phyloP scores from a whole-genome alignment of 306 rosid species.

The Betula pendula region DNA sequence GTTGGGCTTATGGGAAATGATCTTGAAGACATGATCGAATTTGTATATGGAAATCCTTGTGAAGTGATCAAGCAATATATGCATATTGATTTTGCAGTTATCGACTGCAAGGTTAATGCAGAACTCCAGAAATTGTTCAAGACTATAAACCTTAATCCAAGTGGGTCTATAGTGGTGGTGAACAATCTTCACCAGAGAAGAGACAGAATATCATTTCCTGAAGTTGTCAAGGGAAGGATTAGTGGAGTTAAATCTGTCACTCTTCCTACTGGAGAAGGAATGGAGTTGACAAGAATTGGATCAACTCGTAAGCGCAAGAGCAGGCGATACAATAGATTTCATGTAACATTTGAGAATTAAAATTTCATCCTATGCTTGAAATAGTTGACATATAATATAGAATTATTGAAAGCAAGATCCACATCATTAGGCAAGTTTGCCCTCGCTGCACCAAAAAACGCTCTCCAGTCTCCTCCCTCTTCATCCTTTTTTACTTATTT shows the following conservation, averaged over 20 bases:
- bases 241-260: constrained; percentile 2
- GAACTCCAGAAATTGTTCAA: constrained; percentile 11
- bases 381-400: no score
- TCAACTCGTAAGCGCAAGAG: not conserved
- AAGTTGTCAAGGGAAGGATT: constrained; percentile 15
- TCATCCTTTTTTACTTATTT: no score
- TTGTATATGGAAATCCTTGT: constrained; percentile 15
- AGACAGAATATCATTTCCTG: constrained; percentile 10
- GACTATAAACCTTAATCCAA: constrained; percentile 27
- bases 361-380: no score
- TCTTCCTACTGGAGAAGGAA: constrained; percentile 23
- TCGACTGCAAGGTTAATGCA: constrained; percentile 24
- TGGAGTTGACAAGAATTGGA: constrained; percentile 23
- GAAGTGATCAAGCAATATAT: constrained; percentile 8
- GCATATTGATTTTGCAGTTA: constrained; percentile 25
- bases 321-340: constrained; percentile 27
- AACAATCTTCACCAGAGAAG: not conserved
- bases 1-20: not conserved
- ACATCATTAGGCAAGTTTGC: no score
- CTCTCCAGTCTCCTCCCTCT: no score
- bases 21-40: constrained; percentile 19
- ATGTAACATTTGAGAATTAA: constrained; percentile 30
- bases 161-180: constrained; percentile 9
- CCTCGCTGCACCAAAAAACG: no score
- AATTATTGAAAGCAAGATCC: no score